Base-by-base conservation (phyloP, 805 yeast genomes). In the Torulaspora franciscae region DNA sequence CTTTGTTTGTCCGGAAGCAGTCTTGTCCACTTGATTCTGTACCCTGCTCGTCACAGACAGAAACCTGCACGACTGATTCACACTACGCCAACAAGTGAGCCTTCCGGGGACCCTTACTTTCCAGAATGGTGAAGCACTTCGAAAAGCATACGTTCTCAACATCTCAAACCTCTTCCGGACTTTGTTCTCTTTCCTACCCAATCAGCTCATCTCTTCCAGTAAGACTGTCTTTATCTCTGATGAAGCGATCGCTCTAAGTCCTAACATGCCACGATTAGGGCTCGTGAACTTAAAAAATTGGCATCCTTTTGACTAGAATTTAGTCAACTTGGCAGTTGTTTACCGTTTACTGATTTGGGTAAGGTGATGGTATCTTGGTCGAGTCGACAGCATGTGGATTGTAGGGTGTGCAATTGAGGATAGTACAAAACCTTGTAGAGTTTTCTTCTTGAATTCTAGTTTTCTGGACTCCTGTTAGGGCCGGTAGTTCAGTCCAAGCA, bases 281-380 rank as follows among this genome's bases (percentile, higher is more conserved):
- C 24, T 38, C 22, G 33, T 30, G 33, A 30, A 30, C 19, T 14
- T 11, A 14, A 30, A 19, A 17, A 33, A n/a, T 34, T 33, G 28
- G 17, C 44, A 41, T 35, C 27, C 35, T 41, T 8, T 11, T 4
- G 14, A 28, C n/a, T 27, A 29, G 3, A 34, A n/a, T 22, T 24
- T 11, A 22, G 10, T 14, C 39, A 11, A 41, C 22, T 17, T 34
- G 34, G 11, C 14, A 15, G 27, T 41, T 50, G 47, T 50, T 50
- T 50, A 50, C 46, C 30, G 39, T 32, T 50, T 48, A 32, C 54
- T 45, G 10, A 7, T 37, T 50, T 40, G 25, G 47, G 54, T 37
- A 50, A 45, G 23, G 49, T 35, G 38, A 44, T 44, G 36, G 41
- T 39, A 3, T 27, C 19, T 37, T 29, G 40, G 25, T 26, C 25